A percentile compares a stretch with the other conserved stretches of the same genome.
Conservation (phyloP, 1,284 basidiomycete genomes). For the Austroboletus rostrupii region DNA sequence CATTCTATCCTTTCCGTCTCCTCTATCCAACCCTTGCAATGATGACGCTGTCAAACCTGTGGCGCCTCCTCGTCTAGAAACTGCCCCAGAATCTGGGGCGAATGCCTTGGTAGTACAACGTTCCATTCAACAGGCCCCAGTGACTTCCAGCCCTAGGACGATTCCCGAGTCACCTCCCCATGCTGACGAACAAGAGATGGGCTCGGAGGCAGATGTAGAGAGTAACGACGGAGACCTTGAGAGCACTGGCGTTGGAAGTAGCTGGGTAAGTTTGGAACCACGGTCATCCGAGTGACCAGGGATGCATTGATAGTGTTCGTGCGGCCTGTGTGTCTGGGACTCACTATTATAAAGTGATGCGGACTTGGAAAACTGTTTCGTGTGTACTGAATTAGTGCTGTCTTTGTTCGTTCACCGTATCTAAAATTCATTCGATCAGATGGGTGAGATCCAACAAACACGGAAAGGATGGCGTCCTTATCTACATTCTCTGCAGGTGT, state of each 20-base stretch:
- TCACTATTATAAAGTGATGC: background rate
- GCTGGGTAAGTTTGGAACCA: constrained; percentile 61
- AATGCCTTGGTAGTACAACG: constrained; percentile 5
- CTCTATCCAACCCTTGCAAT: constrained; percentile 17
- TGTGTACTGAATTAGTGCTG: constrained; percentile 7
- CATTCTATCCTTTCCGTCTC: constrained; percentile 47
- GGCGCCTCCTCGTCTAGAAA: constrained; percentile 12
- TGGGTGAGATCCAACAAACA: constrained; percentile 20
- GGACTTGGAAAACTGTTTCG: background rate
- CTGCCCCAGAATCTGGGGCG: background rate
- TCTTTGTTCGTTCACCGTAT: too few species aligned
- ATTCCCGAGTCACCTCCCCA: constrained; percentile 7
- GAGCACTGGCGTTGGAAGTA: constrained; percentile 43
- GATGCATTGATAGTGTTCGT: background rate
- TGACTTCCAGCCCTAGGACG: background rate
- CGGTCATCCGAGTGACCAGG: constrained; percentile 19
- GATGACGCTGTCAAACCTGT: constrained; percentile 15
- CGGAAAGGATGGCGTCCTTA: background rate
- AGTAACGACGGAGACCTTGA: constrained; percentile 50
- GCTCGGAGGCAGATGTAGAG: constrained; percentile 66
- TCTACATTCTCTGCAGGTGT: constrained; percentile 36
- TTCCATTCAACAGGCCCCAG: constrained; percentile 2
- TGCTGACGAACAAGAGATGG: constrained; percentile 33
- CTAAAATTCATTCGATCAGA: background rate
- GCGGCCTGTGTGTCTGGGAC: background rate